Evolutionary conservation across 192 early-diverging fungal genomes (phyloP).

Genomic region (Coemansia sp.): DNA sequence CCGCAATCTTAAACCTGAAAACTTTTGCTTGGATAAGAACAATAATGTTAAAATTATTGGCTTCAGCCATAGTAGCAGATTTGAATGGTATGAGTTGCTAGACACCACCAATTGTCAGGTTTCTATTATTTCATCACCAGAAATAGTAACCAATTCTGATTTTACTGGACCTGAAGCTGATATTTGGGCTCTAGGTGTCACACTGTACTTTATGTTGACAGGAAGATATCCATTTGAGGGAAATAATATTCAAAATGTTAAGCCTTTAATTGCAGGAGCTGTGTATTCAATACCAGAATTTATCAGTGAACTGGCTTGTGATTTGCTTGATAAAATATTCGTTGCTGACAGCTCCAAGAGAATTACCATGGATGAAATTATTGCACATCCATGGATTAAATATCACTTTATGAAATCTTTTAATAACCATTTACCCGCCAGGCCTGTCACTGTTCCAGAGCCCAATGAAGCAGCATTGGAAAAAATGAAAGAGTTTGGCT

Average conservation of each 20-base stretch:
- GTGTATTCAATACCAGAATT: constrained; percentile 70
- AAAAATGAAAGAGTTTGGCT: too few relatives aligned
- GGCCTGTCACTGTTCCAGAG: too few relatives aligned
- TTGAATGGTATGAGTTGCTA: constrained; percentile 1
- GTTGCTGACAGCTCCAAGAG: constrained; percentile 65
- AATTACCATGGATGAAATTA: constrained; percentile 65
- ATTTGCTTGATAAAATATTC: constrained; percentile 67
- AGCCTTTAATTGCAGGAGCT: constrained; percentile 76
- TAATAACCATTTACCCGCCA: too few relatives aligned
- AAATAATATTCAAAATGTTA: constrained; percentile 73
- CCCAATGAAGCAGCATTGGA: too few relatives aligned
- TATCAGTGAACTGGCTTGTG: constrained; percentile 51
- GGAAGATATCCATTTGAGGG: not conserved
- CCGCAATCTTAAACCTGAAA: not conserved
- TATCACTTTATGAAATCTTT: too few relatives aligned
- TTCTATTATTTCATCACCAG: not conserved
- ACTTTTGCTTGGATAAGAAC: not conserved
- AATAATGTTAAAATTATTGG: not conserved
- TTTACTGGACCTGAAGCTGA: constrained; percentile 6
- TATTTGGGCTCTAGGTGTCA: constrained; percentile 1
- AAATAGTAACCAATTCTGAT: not conserved
- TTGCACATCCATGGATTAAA: constrained; percentile 72
- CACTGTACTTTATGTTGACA: not conserved
- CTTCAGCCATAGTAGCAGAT: not conserved
- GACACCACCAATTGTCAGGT: not conserved